Conservation (phyloP, 768 basidiomycete species). For the Calocera cornea region DNA sequence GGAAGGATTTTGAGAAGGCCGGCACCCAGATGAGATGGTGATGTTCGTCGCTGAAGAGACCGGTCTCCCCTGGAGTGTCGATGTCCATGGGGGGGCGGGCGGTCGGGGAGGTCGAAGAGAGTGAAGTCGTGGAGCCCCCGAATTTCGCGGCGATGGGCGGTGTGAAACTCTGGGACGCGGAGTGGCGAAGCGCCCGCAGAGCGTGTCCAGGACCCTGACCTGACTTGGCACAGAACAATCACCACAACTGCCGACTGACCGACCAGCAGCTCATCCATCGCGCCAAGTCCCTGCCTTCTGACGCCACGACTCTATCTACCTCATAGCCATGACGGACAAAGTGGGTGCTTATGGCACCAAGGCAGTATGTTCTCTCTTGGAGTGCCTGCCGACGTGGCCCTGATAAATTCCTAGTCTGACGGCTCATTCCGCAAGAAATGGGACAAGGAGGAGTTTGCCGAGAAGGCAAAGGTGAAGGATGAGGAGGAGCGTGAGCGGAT, state of each 20-base stretch:
- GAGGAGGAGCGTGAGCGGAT: constrained; percentile 67
- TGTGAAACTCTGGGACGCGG: neutral
- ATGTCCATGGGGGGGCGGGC: constrained; percentile 9
- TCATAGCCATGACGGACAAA: constrained; percentile 15
- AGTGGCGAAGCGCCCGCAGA: constrained; percentile 1
- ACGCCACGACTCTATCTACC: no score
- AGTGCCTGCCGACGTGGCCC: no score
- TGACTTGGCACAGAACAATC: no score
- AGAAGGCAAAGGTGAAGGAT: constrained; percentile 70
- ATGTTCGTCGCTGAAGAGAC: neutral
- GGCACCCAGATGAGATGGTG: constrained; percentile 1
- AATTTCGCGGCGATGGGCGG: neutral
- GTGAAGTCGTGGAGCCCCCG: neutral
- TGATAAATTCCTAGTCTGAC: neutral
- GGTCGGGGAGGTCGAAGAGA: neutral
- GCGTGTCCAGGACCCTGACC: neutral
- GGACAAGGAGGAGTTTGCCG: constrained; percentile 84
- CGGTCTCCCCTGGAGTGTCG: constrained; percentile 4
- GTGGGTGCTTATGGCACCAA: constrained; percentile 20
- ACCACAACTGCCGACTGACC: no score
- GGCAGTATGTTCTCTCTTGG: constrained; percentile 8
- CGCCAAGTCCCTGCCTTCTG: neutral
- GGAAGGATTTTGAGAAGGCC: constrained; percentile 31
- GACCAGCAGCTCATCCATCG: no score
- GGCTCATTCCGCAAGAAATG: constrained; percentile 55